Conservation (phyloP, 805 yeast species). For the Candida hungchunana region DNA sequence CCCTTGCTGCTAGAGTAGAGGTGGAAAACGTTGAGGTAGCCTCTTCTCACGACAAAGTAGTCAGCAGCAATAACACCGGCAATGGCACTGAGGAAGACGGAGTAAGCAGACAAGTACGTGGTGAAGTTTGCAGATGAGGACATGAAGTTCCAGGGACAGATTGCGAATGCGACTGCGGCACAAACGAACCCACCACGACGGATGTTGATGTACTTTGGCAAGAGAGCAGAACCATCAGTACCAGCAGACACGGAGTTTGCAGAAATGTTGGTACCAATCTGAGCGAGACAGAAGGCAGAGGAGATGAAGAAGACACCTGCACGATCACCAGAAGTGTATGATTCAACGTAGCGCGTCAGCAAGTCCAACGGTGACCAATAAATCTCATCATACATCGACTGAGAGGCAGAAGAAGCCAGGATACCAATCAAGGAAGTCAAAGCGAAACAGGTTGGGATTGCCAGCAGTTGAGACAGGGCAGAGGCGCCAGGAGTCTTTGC, state of each 20-base stretch:
- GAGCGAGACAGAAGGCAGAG: conserved; percentile 67
- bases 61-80: conserved; percentile 74
- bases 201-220: conserved; percentile 63
- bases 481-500: conserved; percentile 54
- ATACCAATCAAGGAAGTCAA: conserved; percentile 83
- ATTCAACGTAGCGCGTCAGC: conserved; percentile 56
- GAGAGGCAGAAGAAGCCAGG: conserved; percentile 75
- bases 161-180: conserved; percentile 63
- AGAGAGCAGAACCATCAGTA: conserved; percentile 63
- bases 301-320: conserved; percentile 79
- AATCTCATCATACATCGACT: conserved; percentile 59
- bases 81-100: conserved; percentile 78
- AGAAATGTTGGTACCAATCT: conserved; percentile 72
- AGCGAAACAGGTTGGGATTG: conserved; percentile 76
- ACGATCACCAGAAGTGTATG: conserved; percentile 53
- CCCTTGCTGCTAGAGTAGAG: conserved; percentile 46
- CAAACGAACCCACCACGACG: conserved; percentile 80
- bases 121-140: conserved; percentile 70
- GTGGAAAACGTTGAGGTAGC: conserved; percentile 58
- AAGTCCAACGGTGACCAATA: conserved; percentile 80
- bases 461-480: conserved; percentile 51
- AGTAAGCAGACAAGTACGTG: conserved; percentile 73
- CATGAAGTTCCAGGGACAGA: conserved; percentile 82
- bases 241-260: conserved; percentile 71
- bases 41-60: conserved; percentile 70